Percentiles rank a stretch among this genome's conserved stretches.
Conservation (phyloP, 1,284 basidiomycete species). For the Neonothopanus nambi region DNA sequence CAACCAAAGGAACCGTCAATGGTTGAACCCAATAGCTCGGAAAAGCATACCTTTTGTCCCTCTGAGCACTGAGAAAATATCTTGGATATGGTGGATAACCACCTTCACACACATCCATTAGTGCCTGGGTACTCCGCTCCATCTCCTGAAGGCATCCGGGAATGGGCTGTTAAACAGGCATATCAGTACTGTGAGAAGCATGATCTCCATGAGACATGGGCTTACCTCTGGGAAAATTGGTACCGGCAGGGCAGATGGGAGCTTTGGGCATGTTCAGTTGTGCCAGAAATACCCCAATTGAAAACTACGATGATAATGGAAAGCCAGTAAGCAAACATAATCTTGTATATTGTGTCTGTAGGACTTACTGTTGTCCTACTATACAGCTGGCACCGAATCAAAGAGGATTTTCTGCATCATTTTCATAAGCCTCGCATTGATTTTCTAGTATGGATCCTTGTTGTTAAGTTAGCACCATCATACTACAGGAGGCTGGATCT, state of each 20-base stretch:
- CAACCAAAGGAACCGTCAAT: too few relatives aligned
- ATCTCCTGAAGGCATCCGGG: conserved; percentile 22
- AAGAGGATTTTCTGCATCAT: conserved; percentile 32
- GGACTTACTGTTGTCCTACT: too few relatives aligned
- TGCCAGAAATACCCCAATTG: conserved; percentile 6
- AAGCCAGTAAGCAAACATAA: too few relatives aligned
- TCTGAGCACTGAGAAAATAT: conserved; percentile 13
- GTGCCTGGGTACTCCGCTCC: conserved; percentile 30
- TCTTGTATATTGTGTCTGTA: too few relatives aligned
- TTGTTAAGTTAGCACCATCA: conserved; percentile 27
- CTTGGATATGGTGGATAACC: conserved; percentile 26
- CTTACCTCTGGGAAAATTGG: conserved; percentile 36
- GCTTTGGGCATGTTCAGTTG: conserved; percentile 17
- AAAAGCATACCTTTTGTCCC: conserved; percentile 18
- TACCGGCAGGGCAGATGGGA: conserved; percentile 29
- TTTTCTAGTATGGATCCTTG: conserved; percentile 30
- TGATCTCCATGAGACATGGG: conserved; percentile 29
- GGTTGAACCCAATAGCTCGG: too few relatives aligned
- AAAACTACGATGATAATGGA: conserved; percentile 18
- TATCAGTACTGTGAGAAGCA: conserved; percentile 29
- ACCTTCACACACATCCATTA: conserved; percentile 31
- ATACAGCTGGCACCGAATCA: conserved; percentile 31
- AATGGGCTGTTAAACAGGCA: conserved; percentile 30
- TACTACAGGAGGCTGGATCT: conserved; percentile 30
- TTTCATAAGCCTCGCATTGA: conserved; percentile 32